Base-by-base conservation (phyloP, 176 grass and related monocot species). In the Hordeum marinum region DNA sequence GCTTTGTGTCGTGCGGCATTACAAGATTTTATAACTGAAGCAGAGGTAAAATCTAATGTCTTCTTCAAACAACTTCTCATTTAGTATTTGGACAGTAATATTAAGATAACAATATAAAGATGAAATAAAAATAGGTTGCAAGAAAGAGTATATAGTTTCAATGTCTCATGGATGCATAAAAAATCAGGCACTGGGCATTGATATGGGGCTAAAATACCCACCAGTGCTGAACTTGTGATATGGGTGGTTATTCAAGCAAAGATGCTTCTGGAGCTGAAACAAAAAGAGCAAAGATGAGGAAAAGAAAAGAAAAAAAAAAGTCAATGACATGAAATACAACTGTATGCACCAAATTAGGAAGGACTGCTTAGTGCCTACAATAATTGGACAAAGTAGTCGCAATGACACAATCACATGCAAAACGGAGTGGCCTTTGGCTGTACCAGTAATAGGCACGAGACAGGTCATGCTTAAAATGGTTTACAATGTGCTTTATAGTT, bases 211-310 rank as follows among this genome's bases (percentile, higher is more conserved):
- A 77, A 72, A 90, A 54, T 69, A 73, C 88, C 63, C 26, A 99
- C 96, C 96, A 29, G 96, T 99, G 82, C 88, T 85, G 78, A 99
- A 99, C 88, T 92, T 99, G 87, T 99, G 93, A 89, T 94, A 99
- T 70, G 96, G 96, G 75, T 99, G 96, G 78, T 92, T 85, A 65
- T 90, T 80, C 21, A 76, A 94, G 75, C 71, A 94, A 87, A 99
- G 84, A 88, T 99, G 93, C 76, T 94, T 99, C 70, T 96, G 83
- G 88, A 99, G 96, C 96, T 99, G 93, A 92, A 83, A 91, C 43
- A 31, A 88, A 79, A 52, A 71, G 27, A 79, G 27, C 35, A 24
- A 36, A 66, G 20, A 88, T 34, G 41, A 91, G 70, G 50, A 88
- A 80, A 36, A 58, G 18, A 61, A 39, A 79, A 46, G 3, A 8